Conservation (phyloP, 1,284 basidiomycete species). For the Cerioporus squamosus region DNA sequence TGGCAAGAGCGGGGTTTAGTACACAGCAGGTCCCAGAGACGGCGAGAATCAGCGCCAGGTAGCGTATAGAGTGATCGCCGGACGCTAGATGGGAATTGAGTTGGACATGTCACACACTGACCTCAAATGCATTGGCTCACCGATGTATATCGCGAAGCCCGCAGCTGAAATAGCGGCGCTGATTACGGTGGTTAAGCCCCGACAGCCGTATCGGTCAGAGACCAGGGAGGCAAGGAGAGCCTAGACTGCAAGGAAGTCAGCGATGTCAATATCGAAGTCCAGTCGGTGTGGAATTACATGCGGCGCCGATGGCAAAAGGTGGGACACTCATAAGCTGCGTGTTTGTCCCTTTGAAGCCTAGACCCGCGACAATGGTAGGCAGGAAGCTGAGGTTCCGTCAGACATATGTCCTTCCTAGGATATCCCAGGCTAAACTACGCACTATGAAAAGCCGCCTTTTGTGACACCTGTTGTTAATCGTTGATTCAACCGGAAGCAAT, state of each 20-base stretch:
- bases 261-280: not conserved
- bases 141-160: constrained; percentile 47
- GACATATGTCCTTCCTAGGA: too few relatives aligned
- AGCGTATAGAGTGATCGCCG: constrained; percentile 55
- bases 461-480: too few relatives aligned
- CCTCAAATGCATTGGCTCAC: constrained; percentile 40
- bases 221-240: constrained; percentile 33
- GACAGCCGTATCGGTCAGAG: constrained; percentile 61
- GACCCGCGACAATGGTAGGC: constrained; percentile 33
- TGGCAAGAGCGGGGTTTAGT: constrained; percentile 72
- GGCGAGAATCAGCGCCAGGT: constrained; percentile 70
- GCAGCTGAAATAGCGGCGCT: constrained; percentile 47
- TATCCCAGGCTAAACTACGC: too few relatives aligned
- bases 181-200: constrained; percentile 66
- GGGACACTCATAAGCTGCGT: constrained; percentile 36
- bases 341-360: constrained; percentile 27
- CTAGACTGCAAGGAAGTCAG: constrained; percentile 1
- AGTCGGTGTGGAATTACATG: constrained; percentile 21
- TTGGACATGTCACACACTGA: constrained; percentile 34
- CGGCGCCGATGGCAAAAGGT: constrained; percentile 23
- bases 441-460: too few relatives aligned
- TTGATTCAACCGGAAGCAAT: too few relatives aligned
- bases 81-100: constrained; percentile 32
- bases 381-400: constrained; percentile 28
- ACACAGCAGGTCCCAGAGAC: constrained; percentile 72